Percentiles rank a stretch among this genome's conserved stretches.
phyloP scores from a whole-genome alignment of 768 basidiomycete genomes.

The Mycena albidolilacea region DNA sequence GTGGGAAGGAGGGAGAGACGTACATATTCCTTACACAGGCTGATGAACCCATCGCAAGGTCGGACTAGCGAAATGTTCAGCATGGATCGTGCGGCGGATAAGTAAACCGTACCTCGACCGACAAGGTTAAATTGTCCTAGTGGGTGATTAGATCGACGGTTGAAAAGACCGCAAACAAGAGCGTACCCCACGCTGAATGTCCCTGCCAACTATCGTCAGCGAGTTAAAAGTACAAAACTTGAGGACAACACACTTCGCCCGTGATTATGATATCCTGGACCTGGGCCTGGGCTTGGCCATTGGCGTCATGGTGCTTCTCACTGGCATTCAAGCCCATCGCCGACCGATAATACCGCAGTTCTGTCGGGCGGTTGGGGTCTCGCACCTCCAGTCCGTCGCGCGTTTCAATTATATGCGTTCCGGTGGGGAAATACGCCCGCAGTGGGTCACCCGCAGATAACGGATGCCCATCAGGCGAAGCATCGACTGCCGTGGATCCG shows the following conservation, averaged over 20 bases:
- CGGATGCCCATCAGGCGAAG: conserved; percentile 52
- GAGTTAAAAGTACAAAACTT: conserved; percentile 8
- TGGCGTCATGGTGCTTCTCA: conserved; percentile 41
- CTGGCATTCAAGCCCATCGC: neutral
- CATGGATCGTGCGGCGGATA: neutral
- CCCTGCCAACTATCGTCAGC: conserved; percentile 62
- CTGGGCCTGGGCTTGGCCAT: conserved; percentile 29
- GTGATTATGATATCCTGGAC: conserved; percentile 77
- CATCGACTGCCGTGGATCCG: conserved; percentile 44
- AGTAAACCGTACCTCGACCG: conserved; percentile 60
- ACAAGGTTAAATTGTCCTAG: conserved; percentile 76
- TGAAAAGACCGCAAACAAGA: no score
- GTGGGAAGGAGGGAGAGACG: conserved; percentile 41
- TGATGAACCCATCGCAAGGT: conserved; percentile 85
- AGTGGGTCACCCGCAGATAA: conserved; percentile 74
- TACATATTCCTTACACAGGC: conserved; percentile 90
- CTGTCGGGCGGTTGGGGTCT: conserved; percentile 56
- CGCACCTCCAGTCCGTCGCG: conserved; percentile 62
- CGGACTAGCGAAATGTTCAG: conserved; percentile 58
- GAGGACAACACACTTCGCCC: conserved; percentile 71
- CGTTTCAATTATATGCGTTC: conserved; percentile 64
- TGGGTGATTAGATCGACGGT: neutral
- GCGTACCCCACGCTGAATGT: conserved; percentile 87
- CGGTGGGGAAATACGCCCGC: conserved; percentile 72
- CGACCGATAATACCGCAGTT: conserved; percentile 51